Evolutionary conservation across 1,139 yeast species (phyloP).

Genomic region (Blastobotrys apis): DNA sequence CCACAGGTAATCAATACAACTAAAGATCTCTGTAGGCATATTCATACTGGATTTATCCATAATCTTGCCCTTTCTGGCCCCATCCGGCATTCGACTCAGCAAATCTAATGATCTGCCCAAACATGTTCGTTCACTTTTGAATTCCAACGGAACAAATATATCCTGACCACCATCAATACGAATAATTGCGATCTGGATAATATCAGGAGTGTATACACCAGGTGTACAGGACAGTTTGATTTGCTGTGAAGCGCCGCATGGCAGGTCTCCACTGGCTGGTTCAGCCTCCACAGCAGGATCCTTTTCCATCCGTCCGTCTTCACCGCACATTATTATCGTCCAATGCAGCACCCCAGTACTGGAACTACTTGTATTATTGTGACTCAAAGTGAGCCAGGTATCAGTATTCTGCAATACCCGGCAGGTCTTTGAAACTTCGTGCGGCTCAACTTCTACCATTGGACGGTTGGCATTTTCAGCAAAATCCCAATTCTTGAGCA

Average conservation of each 20-base stretch:
- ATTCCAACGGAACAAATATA: constrained; percentile 32
- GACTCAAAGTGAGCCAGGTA: constrained; percentile 10
- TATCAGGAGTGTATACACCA: constrained; percentile 16
- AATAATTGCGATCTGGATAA: constrained; percentile 30
- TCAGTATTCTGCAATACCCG: constrained; percentile 9
- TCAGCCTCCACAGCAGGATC: constrained; percentile 16
- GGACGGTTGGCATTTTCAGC: constrained; percentile 45
- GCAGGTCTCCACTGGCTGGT: constrained; percentile 26
- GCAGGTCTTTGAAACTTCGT: constrained; percentile 17
- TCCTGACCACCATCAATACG: constrained; percentile 34
- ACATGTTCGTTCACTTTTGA: constrained; percentile 31
- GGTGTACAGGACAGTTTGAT: constrained; percentile 21
- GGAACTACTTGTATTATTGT: neutral
- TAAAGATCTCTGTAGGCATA: constrained; percentile 36
- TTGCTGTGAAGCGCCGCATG: constrained; percentile 28
- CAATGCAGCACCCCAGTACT: constrained; percentile 21
- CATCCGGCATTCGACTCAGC: constrained; percentile 30
- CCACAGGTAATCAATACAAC: constrained; percentile 38
- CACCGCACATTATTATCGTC: constrained; percentile 15
- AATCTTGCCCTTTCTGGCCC: constrained; percentile 27
- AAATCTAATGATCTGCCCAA: constrained; percentile 33
- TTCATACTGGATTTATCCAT: constrained; percentile 21
- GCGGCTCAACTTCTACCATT: constrained; percentile 33
- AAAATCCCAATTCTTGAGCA: constrained; percentile 40
- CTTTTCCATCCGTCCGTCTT: neutral